Evolutionary conservation across 148 eudicot genomes (phyloP).

Genomic region (Suaeda aralocaspica): DNA sequence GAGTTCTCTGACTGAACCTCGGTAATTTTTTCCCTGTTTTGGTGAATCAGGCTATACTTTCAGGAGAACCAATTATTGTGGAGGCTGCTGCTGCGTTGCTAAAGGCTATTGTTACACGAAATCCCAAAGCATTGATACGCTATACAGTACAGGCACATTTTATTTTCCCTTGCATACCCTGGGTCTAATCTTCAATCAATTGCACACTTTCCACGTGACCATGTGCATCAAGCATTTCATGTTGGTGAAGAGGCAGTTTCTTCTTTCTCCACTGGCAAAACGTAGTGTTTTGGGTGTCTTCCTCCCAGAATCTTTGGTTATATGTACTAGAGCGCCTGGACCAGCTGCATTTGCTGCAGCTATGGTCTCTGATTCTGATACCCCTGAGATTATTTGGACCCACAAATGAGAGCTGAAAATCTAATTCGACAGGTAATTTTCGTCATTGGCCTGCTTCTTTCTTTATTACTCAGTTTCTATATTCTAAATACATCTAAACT

Average conservation of each 20-base stretch:
- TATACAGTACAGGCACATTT: slow-evolving; percentile 93
- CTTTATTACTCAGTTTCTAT: too few relatives aligned
- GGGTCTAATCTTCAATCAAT: slow-evolving; percentile 94
- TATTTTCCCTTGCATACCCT: slow-evolving; percentile 97
- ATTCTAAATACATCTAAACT: too few relatives aligned
- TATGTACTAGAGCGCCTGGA: slow-evolving; percentile 96
- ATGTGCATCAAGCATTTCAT: slow-evolving; percentile 97
- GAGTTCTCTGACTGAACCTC: background rate
- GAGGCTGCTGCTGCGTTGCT: slow-evolving; percentile 91
- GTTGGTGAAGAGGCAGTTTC: slow-evolving; percentile 99
- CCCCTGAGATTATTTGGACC: slow-evolving; percentile 99
- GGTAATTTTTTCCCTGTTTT: slow-evolving; percentile 2
- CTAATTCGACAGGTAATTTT: slow-evolving; percentile 84
- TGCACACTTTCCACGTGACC: slow-evolving; percentile 85
- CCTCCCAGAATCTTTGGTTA: slow-evolving; percentile 87
- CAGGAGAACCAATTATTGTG: slow-evolving; percentile 91
- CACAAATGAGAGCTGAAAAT: slow-evolving; percentile 99
- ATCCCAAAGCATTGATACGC: slow-evolving; percentile 96
- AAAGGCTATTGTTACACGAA: slow-evolving; percentile 85
- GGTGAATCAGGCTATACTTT: slow-evolving; percentile 70
- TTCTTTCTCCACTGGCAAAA: slow-evolving; percentile 93
- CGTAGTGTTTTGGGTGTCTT: slow-evolving; percentile 98
- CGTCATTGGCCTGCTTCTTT: too few relatives aligned
- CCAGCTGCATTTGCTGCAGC: slow-evolving; percentile 96
- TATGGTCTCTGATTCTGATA: slow-evolving; percentile 98